Evolutionary conservation across 2,329 filamentous ascomycete genomes (phyloP).

Genomic region (Epichloe gansuensis): DNA sequence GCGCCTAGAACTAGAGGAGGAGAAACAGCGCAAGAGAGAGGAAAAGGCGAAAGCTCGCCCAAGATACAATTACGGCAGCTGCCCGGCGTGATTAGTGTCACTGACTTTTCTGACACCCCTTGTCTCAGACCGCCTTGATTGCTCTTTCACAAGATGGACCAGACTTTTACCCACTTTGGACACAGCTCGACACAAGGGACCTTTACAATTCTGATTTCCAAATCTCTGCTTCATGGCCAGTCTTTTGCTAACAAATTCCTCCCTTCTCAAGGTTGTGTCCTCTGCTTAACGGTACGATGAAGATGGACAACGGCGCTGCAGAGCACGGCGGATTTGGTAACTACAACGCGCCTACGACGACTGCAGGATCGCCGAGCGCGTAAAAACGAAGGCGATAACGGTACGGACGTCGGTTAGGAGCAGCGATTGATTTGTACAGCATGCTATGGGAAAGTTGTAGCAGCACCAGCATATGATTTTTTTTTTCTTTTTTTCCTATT

Average conservation of each 20-base stretch:
- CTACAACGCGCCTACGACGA: slow-evolving; percentile 28
- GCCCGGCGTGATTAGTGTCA: slow-evolving; percentile 11
- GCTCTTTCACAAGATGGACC: not conserved
- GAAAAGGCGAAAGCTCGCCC: slow-evolving; percentile 10
- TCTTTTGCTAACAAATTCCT: slow-evolving; percentile 9
- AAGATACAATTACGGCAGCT: slow-evolving; percentile 11
- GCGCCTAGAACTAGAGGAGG: slow-evolving; percentile 7
- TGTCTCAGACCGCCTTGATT: not conserved
- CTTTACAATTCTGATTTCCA: not conserved
- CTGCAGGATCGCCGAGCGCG: slow-evolving; percentile 19
- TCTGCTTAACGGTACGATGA: slow-evolving; percentile 72
- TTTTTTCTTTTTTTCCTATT: no score
- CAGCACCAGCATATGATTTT: no score
- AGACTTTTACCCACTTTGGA: not conserved
- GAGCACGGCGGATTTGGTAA: slow-evolving; percentile 48
- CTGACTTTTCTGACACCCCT: not conserved
- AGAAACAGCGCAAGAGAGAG: slow-evolving; percentile 8
- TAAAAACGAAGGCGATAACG: not conserved
- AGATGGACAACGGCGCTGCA: slow-evolving; percentile 40
- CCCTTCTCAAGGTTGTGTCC: slow-evolving; percentile 56
- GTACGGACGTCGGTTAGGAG: not conserved
- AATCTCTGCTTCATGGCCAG: not conserved
- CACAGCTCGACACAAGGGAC: not conserved
- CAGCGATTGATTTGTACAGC: not conserved
- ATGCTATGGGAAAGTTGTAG: not conserved